These are phyloP conservation scores for Lasiodiplodia sp. DNA, from an alignment of 2,329 filamentous ascomycete genomes.

Conservation along the genomic window DNA sequence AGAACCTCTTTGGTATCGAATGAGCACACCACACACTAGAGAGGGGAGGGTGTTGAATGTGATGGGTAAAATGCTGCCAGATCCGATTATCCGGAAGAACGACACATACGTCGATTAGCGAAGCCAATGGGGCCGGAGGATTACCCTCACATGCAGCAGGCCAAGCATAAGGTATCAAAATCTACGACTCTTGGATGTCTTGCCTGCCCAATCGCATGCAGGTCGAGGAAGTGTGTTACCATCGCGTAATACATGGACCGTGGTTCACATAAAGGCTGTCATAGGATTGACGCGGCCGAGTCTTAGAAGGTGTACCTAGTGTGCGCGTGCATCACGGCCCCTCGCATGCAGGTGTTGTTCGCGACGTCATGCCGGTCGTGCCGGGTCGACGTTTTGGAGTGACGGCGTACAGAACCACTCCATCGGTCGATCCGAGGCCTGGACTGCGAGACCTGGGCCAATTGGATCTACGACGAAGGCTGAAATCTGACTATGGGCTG, in stretches of 20 bases:
- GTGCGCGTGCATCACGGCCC: neutral
- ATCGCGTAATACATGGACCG: neutral
- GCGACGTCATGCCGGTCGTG: neutral
- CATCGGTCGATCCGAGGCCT: neutral
- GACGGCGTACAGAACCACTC: neutral
- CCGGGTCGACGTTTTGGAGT: neutral
- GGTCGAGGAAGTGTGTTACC: too few relatives aligned
- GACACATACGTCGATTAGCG: neutral
- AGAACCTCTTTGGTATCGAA: neutral
- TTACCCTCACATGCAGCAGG: neutral
- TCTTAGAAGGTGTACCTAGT: neutral
- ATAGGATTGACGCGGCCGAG: neutral
- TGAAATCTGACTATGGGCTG: neutral
- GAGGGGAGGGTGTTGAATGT: neutral
- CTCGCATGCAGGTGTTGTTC: neutral
- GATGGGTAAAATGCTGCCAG: neutral
- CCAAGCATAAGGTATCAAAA: neutral
- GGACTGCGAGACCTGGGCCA: neutral
- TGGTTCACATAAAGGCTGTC: neutral
- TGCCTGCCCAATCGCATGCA: neutral
- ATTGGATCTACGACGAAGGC: neutral
- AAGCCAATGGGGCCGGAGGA: neutral
- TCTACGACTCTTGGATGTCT: too few relatives aligned
- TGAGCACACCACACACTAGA: neutral
- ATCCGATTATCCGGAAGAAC: neutral